Evolutionary conservation across 371 early-diverging fungal species (phyloP), one percentile per base, ranked within the genome.

Genomic region (Mucor indicus): DNA sequence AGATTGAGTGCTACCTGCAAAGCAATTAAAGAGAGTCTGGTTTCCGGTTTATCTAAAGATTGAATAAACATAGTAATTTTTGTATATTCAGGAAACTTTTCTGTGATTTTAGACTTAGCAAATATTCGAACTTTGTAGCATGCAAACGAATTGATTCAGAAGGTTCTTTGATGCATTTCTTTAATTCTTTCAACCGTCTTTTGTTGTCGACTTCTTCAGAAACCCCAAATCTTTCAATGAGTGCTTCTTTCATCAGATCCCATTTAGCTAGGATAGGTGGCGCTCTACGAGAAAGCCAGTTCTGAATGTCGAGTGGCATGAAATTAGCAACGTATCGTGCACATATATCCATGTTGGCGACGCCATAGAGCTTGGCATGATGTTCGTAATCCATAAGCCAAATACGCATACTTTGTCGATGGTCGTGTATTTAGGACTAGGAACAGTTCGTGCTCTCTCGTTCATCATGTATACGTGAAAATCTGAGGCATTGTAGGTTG

Each of bases 41-140:
- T 47, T 5, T 47, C 47, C 15, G 23, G 32, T 17, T 47, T 9
- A 19, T 47, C 37, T 11, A 47, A 38, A 25, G 45, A 44, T 29
- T 47, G 11, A 19, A 47, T 47, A 23, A 47, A 38, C 3, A 22
- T 17, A 15, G 47, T 25, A 9, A 47, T 47, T 38, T 47, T 24
- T n/a, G 38, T 38, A 2, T 47, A 9, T 20, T 47, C 29, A 15
- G 47, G 16, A 37, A 25, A 47, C 12, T 24, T 47, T 4, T 47
- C 38, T 25, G 38, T 17, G 4, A 47, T 47, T n/a, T n/a, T 6
- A 36, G 13, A 17, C 37, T 36, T 15, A 38, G 20, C 9, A 27
- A 3, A 37, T 47, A 20, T 29, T 47, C 47, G 12, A 19, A 47
- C 13, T 37, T 47, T 9, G 47, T 20, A 25, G 47, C 38, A 41